A percentile compares a stretch with the other conserved stretches of the same genome.
Conservation (phyloP, 2,329 filamentous ascomycete species). For the Pseudogymnoascus destructans region DNA sequence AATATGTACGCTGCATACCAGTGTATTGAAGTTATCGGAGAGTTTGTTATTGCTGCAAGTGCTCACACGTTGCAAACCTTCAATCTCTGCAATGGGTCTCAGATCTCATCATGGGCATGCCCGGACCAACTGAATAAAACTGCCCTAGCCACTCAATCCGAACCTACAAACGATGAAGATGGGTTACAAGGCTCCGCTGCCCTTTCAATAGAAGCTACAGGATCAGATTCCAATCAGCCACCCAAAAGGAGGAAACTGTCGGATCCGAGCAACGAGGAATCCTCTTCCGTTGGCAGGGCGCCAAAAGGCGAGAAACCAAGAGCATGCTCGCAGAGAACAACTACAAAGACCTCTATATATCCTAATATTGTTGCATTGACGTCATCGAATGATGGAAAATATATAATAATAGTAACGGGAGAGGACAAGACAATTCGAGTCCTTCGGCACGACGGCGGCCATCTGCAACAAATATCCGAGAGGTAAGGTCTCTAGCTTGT, state of each 20-base stretch:
- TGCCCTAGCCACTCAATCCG: neutral
- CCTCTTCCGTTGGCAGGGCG: neutral
- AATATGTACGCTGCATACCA: slow-evolving; percentile 50
- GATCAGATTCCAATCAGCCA: slow-evolving; percentile 13
- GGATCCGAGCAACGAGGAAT: slow-evolving; percentile 3
- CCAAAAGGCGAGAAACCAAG: slow-evolving; percentile 9
- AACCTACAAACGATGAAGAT: slow-evolving; percentile 12
- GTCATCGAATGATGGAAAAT: slow-evolving; percentile 46
- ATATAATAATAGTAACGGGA: slow-evolving; percentile 69
- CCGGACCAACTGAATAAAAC: slow-evolving; percentile 13
- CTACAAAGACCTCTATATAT: slow-evolving; percentile 31
- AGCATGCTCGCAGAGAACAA: slow-evolving; percentile 15
- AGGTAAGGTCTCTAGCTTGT: slow-evolving; percentile 12
- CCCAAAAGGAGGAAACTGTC: slow-evolving; percentile 25
- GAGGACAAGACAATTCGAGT: slow-evolving; percentile 88
- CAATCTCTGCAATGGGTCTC: slow-evolving; percentile 40
- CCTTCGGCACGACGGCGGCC: slow-evolving; percentile 53
- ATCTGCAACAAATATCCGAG: slow-evolving; percentile 41
- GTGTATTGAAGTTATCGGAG: slow-evolving; percentile 40
- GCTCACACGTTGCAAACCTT: slow-evolving; percentile 61
- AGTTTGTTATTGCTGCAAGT: slow-evolving; percentile 58
- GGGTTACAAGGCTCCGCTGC: slow-evolving; percentile 11
- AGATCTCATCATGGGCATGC: slow-evolving; percentile 35
- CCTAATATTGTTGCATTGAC: slow-evolving; percentile 59
- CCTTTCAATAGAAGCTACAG: slow-evolving; percentile 9